phyloP scores from a whole-genome alignment of 2,329 filamentous ascomycete genomes.

The Botrytis porri region DNA sequence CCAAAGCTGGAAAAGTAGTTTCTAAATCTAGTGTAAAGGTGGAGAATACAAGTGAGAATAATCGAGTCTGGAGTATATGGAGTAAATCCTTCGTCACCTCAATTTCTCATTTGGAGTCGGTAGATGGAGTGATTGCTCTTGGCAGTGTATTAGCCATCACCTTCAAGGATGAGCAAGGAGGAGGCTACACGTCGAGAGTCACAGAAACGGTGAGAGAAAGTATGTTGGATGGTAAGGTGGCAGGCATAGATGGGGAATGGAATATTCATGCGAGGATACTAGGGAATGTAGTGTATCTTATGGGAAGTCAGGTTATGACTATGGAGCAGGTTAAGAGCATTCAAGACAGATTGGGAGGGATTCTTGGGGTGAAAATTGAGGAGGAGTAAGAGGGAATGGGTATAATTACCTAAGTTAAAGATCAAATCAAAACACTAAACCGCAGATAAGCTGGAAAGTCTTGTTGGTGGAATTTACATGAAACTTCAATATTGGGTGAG shows the following conservation, averaged over 20 bases:
- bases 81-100: constrained; percentile 54
- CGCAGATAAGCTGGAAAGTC: neutral
- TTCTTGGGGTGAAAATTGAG: neutral
- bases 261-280: constrained; percentile 54
- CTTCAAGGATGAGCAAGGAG: constrained; percentile 43
- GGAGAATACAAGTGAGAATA: neutral
- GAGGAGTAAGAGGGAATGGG: neutral
- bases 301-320: constrained; percentile 49
- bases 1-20: neutral
- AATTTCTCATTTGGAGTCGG: constrained; percentile 53
- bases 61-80: constrained; percentile 67
- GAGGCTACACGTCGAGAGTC: constrained; percentile 39
- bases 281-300: constrained; percentile 58
- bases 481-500: neutral
- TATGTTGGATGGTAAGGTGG: constrained; percentile 11
- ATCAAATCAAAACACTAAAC: neutral
- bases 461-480: neutral
- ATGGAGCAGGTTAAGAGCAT: constrained; percentile 31
- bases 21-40: neutral
- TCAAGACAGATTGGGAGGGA: constrained; percentile 23
- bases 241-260: constrained; percentile 26
- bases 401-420: neutral
- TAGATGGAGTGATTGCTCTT: constrained; percentile 68
- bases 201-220: constrained; percentile 44
- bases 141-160: constrained; percentile 72